Evolutionary conservation across 106 monocot genomes (phyloP), one percentile per base, ranked within the genome.

Genomic region (Posidonia australis): DNA sequence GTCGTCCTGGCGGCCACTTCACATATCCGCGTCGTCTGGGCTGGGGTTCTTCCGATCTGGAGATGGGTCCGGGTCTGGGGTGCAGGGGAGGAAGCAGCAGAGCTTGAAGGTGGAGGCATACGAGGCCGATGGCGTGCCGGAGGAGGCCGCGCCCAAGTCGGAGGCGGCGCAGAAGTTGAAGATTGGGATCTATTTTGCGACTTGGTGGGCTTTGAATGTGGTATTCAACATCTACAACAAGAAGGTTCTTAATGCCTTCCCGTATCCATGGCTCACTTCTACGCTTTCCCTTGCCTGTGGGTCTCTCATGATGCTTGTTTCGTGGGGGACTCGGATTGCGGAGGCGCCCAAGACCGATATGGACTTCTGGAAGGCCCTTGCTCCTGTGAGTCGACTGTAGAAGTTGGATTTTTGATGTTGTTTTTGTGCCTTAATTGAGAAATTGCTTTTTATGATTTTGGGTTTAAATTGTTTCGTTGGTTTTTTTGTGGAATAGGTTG

Each of bases 151-250:
- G 10, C 23, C 16, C 28, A 73, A 73, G 54, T 64, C 67, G n/a
- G 76, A 14, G 5, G 70, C 73, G 30, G 86, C 84, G 17, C 75
- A 82, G 78, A 86, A 72, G 74, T 58, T 77, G 18, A 96, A 90
- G 74, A 96, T 96, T 69, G 86, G 84, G 59, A 65, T 87, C 27
- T 96, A 96, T 64, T 96, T 96, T 41, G 94, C 84, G 58, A 90
- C 82, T 13, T 96, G 94, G 94, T 96, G 94, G 94, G 84, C 94
- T 19, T 67, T 96, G 51, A 96, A 96, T 58, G 94, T 96, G 46
- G 90, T 96, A 13, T 96, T 96, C 78, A 96, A 96, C 55, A 96
- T 96, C 36, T 96, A 96, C 71, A 96, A 96, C 77, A 96, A 96
- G 78, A 96, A 96, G 77, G 94, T 96, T 13, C 72, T 96, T 9